Conservation (phyloP, 108 stramenopile species). For the Cyclostephanos tholiformis region DNA sequence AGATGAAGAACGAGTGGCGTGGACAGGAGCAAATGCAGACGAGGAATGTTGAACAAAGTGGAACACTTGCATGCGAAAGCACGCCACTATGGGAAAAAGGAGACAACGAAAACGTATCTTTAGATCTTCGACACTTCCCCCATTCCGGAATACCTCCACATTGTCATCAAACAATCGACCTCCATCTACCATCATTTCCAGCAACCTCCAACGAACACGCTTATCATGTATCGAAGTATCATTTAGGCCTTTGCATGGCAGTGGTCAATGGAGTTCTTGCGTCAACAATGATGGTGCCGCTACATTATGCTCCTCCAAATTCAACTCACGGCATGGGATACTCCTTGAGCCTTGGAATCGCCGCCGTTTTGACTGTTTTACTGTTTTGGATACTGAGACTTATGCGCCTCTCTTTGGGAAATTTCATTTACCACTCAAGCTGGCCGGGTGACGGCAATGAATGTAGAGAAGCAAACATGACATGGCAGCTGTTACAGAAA, state of each 20-base stretch:
- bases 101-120: constrained; percentile 4
- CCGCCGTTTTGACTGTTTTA: constrained; percentile 63
- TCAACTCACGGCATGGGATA: constrained; percentile 65
- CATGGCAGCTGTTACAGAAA: constrained; percentile 6
- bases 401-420: constrained; percentile 30
- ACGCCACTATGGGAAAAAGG: constrained; percentile 19
- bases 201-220: constrained; percentile 11
- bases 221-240: constrained; percentile 41
- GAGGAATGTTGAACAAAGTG: constrained; percentile 1
- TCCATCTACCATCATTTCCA: constrained; percentile 24
- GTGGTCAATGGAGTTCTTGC: constrained; percentile 56
- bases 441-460: background rate
- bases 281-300: constrained; percentile 61
- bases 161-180: constrained; percentile 42
- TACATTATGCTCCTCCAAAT: constrained; percentile 54
- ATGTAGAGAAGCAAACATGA: background rate
- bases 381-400: constrained; percentile 63
- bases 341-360: constrained; percentile 77
- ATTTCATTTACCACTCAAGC: constrained; percentile 7
- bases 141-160: constrained; percentile 42
- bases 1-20: constrained; percentile 7
- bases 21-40: background rate
- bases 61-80: constrained; percentile 10
- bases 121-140: constrained; percentile 39
- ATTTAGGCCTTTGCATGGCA: constrained; percentile 48